A percentile compares a stretch with the other conserved stretches of the same genome.
Conservation (phyloP, 2,329 filamentous ascomycete genomes). For the Blastomyces silverae region DNA sequence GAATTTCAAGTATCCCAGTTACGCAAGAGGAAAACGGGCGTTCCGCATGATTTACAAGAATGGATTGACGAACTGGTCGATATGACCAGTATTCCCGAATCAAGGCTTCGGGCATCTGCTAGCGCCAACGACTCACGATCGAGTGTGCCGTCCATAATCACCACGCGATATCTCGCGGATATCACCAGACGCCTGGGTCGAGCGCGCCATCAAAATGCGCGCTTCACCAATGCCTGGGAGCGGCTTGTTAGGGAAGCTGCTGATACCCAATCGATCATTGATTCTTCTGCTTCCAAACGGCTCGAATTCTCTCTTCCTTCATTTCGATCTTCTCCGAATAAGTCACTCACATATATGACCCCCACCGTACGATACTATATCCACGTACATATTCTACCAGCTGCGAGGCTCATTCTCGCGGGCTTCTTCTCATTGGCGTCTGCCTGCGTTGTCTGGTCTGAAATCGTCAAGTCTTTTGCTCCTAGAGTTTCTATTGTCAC, state of each 20-base stretch:
- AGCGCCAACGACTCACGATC: slow-evolving; percentile 37
- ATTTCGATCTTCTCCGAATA: slow-evolving; percentile 43
- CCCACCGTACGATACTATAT: slow-evolving; percentile 76
- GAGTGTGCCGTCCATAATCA: slow-evolving; percentile 71
- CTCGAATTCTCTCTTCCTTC: slow-evolving; percentile 64
- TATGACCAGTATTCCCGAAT: slow-evolving; percentile 62
- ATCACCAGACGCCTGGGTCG: slow-evolving; percentile 74
- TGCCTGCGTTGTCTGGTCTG: slow-evolving; percentile 82
- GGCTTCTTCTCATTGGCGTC: slow-evolving; percentile 66
- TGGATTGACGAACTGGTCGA: slow-evolving; percentile 96
- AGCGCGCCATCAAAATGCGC: slow-evolving; percentile 72
- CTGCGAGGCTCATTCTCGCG: slow-evolving; percentile 58
- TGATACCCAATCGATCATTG: slow-evolving; percentile 71
- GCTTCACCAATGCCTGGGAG: slow-evolving; percentile 83
- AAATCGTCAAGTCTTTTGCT: slow-evolving; percentile 76
- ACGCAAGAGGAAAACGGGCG: slow-evolving; percentile 71
- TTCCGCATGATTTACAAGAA: slow-evolving; percentile 67
- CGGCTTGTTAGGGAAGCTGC: slow-evolving; percentile 66
- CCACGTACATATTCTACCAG: slow-evolving; percentile 67
- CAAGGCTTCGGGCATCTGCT: slow-evolving; percentile 38
- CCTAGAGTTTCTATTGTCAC: slow-evolving; percentile 66
- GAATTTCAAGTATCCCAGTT: slow-evolving; percentile 76
- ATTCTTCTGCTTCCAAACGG: slow-evolving; percentile 71
- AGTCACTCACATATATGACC: slow-evolving; percentile 46
- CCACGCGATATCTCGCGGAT: slow-evolving; percentile 86